phyloP scores from a whole-genome alignment of 495 filamentous ascomycete species.

The Penicillium lividum region DNA sequence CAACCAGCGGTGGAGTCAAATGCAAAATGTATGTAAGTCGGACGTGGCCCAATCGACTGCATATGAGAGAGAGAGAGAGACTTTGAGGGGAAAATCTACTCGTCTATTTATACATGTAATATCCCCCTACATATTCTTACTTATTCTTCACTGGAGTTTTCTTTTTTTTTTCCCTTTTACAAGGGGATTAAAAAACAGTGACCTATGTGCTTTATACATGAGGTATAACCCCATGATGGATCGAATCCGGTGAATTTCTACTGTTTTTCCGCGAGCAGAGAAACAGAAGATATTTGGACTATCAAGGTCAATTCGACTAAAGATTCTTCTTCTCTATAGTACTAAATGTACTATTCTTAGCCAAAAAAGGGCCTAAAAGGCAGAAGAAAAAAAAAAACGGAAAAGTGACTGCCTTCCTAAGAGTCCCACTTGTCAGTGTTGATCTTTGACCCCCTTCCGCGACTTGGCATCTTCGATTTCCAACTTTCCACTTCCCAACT shows the following conservation, averaged over 20 bases:
- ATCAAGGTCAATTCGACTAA: too few relatives aligned
- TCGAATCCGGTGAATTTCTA: slow-evolving; percentile 5
- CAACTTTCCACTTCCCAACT: slow-evolving; percentile 11
- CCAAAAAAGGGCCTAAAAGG: not conserved
- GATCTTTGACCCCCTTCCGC: not conserved
- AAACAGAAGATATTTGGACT: not conserved
- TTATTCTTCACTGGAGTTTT: not conserved
- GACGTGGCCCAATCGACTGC: slow-evolving; percentile 28
- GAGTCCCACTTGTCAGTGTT: not conserved
- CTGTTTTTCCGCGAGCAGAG: not conserved
- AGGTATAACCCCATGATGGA: slow-evolving; percentile 1
- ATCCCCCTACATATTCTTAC: not conserved
- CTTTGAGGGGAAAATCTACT: slow-evolving; percentile 10
- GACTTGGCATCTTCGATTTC: slow-evolving; percentile 8
- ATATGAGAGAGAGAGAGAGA: slow-evolving; percentile 7
- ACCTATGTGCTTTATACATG: not conserved
- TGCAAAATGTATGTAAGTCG: not conserved
- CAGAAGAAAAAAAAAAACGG: not conserved
- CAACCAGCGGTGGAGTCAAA: not conserved
- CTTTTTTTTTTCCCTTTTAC: not conserved
- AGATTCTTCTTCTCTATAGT: not conserved
- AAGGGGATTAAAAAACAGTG: not conserved
- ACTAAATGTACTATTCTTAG: not conserved
- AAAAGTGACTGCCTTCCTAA: not conserved
- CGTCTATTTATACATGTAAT: not conserved